Conservation (phyloP, 2,329 filamentous ascomycete genomes). For the Aschersonia sp. region DNA sequence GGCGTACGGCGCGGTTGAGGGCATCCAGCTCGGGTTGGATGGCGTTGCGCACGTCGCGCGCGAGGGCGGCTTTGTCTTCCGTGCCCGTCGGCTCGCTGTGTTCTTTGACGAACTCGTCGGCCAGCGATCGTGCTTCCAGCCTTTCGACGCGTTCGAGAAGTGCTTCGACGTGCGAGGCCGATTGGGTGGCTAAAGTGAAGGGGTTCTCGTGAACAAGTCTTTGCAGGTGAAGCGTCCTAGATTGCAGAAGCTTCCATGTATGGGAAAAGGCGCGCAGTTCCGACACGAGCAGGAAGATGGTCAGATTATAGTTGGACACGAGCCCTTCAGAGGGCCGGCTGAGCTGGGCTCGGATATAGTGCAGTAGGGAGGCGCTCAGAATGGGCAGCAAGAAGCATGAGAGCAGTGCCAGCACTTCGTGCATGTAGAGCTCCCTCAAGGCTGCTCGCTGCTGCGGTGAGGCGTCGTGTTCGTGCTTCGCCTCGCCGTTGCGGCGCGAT, state of each 20-base stretch:
- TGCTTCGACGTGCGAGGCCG: conserved; percentile 33
- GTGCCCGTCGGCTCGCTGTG: conserved; percentile 16
- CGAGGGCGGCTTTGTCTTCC: conserved; percentile 28
- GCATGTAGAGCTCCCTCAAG: conserved; percentile 50
- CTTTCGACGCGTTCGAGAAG: conserved; percentile 53
- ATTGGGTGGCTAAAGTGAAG: conserved; percentile 16
- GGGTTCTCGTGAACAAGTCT: conserved; percentile 47
- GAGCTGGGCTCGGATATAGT: conserved; percentile 66
- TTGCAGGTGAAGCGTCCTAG: conserved; percentile 70
- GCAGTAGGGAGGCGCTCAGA: conserved; percentile 70
- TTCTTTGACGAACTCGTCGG: conserved; percentile 10
- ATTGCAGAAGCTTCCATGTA: conserved; percentile 64
- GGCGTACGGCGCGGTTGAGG: conserved; percentile 72
- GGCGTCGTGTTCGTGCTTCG: not conserved
- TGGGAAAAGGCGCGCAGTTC: conserved; percentile 77
- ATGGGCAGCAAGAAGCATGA: conserved; percentile 71
- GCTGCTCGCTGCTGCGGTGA: conserved; percentile 23
- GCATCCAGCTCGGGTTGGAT: conserved; percentile 77
- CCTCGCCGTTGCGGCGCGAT: not conserved
- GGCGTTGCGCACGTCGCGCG: conserved; percentile 45
- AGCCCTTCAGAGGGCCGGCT: conserved; percentile 74
- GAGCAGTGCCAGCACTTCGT: conserved; percentile 61
- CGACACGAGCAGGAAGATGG: conserved; percentile 75
- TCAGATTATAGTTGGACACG: conserved; percentile 85
- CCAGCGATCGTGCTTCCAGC: conserved; percentile 41